phyloP scores from a whole-genome alignment of 306 rosid genomes.

The Lupinus albus region DNA sequence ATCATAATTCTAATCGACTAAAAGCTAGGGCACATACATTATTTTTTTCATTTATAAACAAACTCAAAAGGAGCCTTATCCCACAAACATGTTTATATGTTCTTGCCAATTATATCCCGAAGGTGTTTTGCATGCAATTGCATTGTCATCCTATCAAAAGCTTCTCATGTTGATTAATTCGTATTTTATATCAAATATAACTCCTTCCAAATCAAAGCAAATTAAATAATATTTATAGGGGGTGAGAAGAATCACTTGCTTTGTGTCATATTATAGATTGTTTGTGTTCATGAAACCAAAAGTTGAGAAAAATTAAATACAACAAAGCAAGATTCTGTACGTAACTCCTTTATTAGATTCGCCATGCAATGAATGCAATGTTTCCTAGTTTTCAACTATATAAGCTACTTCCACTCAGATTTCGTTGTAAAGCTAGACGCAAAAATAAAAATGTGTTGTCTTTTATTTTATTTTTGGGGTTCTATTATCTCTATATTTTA shows the following conservation, averaged over 20 bases:
- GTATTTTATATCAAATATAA: slow-evolving; percentile 37
- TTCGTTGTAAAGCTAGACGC: slow-evolving; percentile 22
- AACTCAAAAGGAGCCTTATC: too few relatives aligned
- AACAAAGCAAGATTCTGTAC: slow-evolving; percentile 18
- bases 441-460: neutral
- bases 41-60: too few relatives aligned
- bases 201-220: slow-evolving; percentile 40
- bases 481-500: slow-evolving; percentile 13
- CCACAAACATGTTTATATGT: too few relatives aligned
- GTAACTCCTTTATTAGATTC: slow-evolving; percentile 21
- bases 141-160: slow-evolving; percentile 34
- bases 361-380: slow-evolving; percentile 3
- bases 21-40: too few relatives aligned
- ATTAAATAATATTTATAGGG: neutral
- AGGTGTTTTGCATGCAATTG: slow-evolving; percentile 4
- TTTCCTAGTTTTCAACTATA: neutral
- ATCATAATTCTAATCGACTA: too few relatives aligned
- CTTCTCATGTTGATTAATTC: slow-evolving; percentile 32
- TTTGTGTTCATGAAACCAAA: slow-evolving; percentile 21
- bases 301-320: neutral
- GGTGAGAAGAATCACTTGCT: slow-evolving; percentile 7
- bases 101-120: neutral
- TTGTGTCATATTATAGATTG: slow-evolving; percentile 10
- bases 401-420: neutral
- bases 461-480: neutral